A percentile compares a stretch with the other conserved stretches of the same genome.
Conservation (phyloP, 805 yeast genomes). For the Lachancea fermentati region DNA sequence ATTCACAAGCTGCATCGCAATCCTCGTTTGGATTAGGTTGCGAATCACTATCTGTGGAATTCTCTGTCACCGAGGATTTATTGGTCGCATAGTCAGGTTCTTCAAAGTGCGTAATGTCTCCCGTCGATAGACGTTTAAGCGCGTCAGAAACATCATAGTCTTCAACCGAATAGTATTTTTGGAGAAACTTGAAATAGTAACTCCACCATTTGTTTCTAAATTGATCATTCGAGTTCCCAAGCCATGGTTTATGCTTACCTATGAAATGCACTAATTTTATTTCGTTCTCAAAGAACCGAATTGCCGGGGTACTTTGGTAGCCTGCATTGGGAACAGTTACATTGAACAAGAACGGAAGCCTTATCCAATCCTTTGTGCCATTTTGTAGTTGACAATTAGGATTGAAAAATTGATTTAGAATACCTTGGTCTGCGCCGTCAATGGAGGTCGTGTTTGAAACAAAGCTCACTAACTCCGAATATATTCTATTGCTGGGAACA, state of each 20-base stretch:
- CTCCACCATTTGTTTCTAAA: conserved; percentile 11
- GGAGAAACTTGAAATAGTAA: conserved; percentile 5
- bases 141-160: too few species aligned
- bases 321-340: conserved; percentile 64
- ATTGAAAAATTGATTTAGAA: conserved; percentile 67
- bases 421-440: conserved; percentile 93
- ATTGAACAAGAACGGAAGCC: conserved; percentile 75
- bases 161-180: conserved; percentile 3
- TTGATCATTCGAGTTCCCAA: conserved; percentile 10
- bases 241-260: conserved; percentile 60
- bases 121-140: too few species aligned
- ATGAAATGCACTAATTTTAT: conserved; percentile 58
- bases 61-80: too few species aligned
- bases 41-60: too few species aligned
- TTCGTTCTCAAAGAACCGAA: conserved; percentile 41
- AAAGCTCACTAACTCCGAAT: conserved; percentile 35
- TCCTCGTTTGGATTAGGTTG: too few species aligned
- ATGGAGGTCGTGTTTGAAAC: conserved; percentile 38
- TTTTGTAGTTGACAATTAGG: conserved; percentile 17
- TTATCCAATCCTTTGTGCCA: conserved; percentile 45
- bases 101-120: too few species aligned
- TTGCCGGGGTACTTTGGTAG: conserved; percentile 73
- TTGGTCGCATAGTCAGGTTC: too few species aligned
- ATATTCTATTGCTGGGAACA: conserved; percentile 45
- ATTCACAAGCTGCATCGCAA: too few species aligned